Evolutionary conservation across 306 rosid genomes (phyloP).

Genomic region (Dryas alaskensis): DNA sequence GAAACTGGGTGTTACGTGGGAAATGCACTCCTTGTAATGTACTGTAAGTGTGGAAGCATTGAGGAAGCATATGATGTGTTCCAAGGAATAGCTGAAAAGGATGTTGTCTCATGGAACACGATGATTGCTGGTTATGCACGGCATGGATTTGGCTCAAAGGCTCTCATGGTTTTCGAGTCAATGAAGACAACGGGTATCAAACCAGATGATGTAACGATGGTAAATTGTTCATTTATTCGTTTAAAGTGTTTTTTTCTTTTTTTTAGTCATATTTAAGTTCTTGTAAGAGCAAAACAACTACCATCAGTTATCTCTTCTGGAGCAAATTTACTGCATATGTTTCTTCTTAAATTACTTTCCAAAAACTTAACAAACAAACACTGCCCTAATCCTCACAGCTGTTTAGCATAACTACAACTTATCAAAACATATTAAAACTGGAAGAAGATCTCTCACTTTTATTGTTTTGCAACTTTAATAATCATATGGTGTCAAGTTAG

Average conservation of each 20-base stretch:
- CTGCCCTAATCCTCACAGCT: background rate
- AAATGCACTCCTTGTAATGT: constrained; percentile 88
- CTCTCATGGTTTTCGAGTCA: constrained; percentile 58
- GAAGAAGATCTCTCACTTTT: background rate
- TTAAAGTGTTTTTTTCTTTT: background rate
- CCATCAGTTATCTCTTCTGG: background rate
- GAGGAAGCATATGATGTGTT: constrained; percentile 66
- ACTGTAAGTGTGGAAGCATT: constrained; percentile 74
- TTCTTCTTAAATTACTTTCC: too few relatives aligned
- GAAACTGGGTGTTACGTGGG: constrained; percentile 71
- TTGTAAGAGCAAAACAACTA: background rate
- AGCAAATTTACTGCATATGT: too few relatives aligned
- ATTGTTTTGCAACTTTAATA: background rate
- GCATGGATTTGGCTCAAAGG: constrained; percentile 78
- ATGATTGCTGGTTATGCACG: constrained; percentile 76
- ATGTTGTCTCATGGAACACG: constrained; percentile 81
- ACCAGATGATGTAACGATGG: constrained; percentile 78
- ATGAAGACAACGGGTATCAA: constrained; percentile 55
- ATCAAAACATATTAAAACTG: background rate
- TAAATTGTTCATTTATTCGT: constrained; percentile 19
- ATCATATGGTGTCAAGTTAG: too few relatives aligned
- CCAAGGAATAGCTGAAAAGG: constrained; percentile 68
- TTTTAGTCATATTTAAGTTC: background rate
- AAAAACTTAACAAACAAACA: background rate
- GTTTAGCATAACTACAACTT: too few relatives aligned